Percentiles rank a stretch among this genome's conserved stretches.
Evolutionary conservation across 306 rosid genomes (phyloP).

Genomic region (apple (Malus domestica)): DNA sequence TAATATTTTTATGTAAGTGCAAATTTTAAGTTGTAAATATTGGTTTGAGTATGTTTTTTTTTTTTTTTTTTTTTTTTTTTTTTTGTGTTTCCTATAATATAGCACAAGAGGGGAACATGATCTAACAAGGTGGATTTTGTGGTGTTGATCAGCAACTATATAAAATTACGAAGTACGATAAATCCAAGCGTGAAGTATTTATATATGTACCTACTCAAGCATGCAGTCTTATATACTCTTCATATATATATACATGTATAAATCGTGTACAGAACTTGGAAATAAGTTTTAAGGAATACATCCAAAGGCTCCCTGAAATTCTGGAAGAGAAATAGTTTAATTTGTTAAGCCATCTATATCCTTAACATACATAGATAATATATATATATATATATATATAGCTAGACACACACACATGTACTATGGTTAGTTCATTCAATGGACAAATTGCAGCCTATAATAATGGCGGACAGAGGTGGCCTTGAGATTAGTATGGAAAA

Average conservation of each 20-base stretch:
- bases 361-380: neutral
- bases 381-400: too few species aligned
- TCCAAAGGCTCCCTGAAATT: neutral
- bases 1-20: too few species aligned
- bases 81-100: neutral
- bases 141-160: neutral
- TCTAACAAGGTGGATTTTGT: neutral
- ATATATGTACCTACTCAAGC: neutral
- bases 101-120: neutral
- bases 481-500: slow-evolving; percentile 19
- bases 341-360: neutral
- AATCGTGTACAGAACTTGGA: neutral
- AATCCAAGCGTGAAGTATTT: neutral
- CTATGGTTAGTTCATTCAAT: neutral
- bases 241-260: neutral
- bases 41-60: neutral
- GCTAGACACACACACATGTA: neutral
- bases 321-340: neutral
- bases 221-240: neutral
- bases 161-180: neutral
- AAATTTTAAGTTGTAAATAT: neutral
- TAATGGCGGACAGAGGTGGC: slow-evolving; percentile 38
- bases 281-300: neutral
- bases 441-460: slow-evolving; percentile 20
- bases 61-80: too few species aligned